These are phyloP conservation scores for Heterobasidion occidentale DNA, from an alignment of 1,284 basidiomycete genomes.

Conservation along the genomic window DNA sequence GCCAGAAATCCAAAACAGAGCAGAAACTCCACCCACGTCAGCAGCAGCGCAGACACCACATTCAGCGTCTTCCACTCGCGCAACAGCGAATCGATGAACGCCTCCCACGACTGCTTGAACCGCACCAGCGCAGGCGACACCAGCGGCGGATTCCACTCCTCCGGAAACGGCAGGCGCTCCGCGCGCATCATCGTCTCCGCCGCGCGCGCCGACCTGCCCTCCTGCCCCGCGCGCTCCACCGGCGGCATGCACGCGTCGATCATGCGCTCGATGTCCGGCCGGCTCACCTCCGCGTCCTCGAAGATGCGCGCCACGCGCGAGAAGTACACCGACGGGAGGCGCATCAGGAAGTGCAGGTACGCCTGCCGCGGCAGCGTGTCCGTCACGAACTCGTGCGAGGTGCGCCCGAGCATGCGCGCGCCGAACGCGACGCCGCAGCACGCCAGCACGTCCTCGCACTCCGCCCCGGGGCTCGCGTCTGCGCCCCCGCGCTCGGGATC, in stretches of 20 bases:
- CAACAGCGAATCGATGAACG: slow-evolving; percentile 59
- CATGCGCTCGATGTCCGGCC: slow-evolving; percentile 45
- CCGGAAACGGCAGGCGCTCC: slow-evolving; percentile 40
- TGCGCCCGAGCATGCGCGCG: slow-evolving; percentile 1
- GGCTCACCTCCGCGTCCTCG: slow-evolving; percentile 66
- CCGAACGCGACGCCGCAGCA: slow-evolving; percentile 8
- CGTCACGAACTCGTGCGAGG: slow-evolving; percentile 22
- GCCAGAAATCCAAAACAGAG: too few species aligned
- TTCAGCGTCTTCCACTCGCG: slow-evolving; percentile 76
- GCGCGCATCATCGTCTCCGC: slow-evolving; percentile 3
- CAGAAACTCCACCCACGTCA: slow-evolving; percentile 44
- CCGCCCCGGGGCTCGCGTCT: neutral
- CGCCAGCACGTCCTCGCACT: slow-evolving; percentile 1
- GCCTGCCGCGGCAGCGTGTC: slow-evolving; percentile 52
- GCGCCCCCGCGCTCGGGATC: neutral
- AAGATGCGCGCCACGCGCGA: slow-evolving; percentile 64
- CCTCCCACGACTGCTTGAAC: slow-evolving; percentile 69
- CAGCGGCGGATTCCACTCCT: slow-evolving; percentile 51
- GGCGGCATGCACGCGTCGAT: neutral
- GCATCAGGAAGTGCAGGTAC: slow-evolving; percentile 59
- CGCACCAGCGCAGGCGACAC: slow-evolving; percentile 53
- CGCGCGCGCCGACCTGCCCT: neutral
- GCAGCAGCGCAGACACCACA: slow-evolving; percentile 61
- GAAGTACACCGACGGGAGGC: slow-evolving; percentile 67
- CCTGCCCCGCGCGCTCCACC: neutral